Conservation (phyloP, 1,284 basidiomycete species). For the Boletus semigastroideus region DNA sequence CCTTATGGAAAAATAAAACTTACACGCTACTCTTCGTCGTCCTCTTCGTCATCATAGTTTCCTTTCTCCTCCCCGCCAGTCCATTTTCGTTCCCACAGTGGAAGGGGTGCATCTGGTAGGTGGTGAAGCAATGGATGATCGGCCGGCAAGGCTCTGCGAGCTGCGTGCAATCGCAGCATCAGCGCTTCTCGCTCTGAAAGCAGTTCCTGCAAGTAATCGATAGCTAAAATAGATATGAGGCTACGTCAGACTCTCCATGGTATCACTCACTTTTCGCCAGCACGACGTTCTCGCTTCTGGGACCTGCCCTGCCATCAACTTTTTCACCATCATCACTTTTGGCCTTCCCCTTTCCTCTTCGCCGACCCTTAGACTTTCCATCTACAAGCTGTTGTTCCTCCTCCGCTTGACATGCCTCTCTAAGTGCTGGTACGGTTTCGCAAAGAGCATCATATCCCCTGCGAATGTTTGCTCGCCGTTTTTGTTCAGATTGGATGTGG, state of each 20-base stretch:
- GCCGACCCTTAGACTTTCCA: conserved; percentile 34
- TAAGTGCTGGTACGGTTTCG: conserved; percentile 73
- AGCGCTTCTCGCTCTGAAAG: conserved; percentile 57
- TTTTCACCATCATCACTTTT: conserved; percentile 52
- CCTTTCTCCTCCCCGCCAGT: conserved; percentile 60
- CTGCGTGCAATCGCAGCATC: conserved; percentile 56
- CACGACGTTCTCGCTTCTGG: conserved; percentile 83
- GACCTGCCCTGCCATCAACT: conserved; percentile 77
- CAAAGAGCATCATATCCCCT: conserved; percentile 85
- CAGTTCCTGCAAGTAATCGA: conserved; percentile 74
- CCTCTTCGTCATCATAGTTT: conserved; percentile 45
- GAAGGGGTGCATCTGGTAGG: conserved; percentile 34
- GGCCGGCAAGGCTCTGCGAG: conserved; percentile 53
- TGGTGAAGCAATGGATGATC: conserved; percentile 52
- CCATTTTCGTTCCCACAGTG: conserved; percentile 78
- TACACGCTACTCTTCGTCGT: conserved; percentile 18
- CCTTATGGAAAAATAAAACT: not conserved
- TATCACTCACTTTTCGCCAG: conserved; percentile 71
- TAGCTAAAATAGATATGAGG: conserved; percentile 50
- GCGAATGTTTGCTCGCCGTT: conserved; percentile 87
- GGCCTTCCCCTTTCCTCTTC: conserved; percentile 32
- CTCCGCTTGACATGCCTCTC: conserved; percentile 70
- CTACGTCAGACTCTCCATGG: conserved; percentile 1
- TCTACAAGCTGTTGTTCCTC: conserved; percentile 39
- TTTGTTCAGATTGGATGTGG: conserved; percentile 89